Evolutionary conservation across 2,329 filamentous ascomycete genomes (phyloP).

Genomic region (Alternaria ventricosa): DNA sequence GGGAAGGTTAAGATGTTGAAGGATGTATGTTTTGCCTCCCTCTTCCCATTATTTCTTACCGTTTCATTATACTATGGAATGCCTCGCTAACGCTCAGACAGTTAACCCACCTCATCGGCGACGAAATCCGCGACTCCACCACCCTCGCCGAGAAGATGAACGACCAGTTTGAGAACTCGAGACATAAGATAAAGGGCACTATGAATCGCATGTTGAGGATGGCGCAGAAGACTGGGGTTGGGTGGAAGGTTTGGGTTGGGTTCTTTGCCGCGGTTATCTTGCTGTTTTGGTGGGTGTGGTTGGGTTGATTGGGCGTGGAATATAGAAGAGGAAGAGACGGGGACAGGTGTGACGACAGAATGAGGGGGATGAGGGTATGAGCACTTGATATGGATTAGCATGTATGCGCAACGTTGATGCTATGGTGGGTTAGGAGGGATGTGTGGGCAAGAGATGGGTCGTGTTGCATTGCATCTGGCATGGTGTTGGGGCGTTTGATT

Average conservation of each 20-base stretch:
- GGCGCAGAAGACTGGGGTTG: constrained; percentile 92
- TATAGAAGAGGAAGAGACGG: background rate
- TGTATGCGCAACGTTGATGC: background rate
- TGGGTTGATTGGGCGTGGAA: constrained; percentile 45
- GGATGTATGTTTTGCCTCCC: constrained; percentile 66
- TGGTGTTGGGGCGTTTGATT: constrained; percentile 1
- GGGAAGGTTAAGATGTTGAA: constrained; percentile 90
- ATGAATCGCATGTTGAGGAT: constrained; percentile 98
- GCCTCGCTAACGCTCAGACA: background rate
- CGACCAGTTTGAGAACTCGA: constrained; percentile 86
- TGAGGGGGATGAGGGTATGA: too few species aligned
- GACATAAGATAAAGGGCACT: constrained; percentile 81
- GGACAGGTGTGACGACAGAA: too few species aligned
- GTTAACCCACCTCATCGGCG: constrained; percentile 92
- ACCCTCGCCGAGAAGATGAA: constrained; percentile 95
- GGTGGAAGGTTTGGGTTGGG: constrained; percentile 90
- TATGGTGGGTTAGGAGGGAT: background rate
- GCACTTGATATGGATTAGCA: too few species aligned
- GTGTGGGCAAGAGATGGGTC: background rate
- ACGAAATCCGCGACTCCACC: constrained; percentile 90
- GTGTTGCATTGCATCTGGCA: constrained; percentile 4
- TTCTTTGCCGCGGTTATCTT: constrained; percentile 86
- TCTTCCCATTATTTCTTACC: background rate
- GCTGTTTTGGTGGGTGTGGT: constrained; percentile 91
- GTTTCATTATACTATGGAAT: too few species aligned